Percentiles rank a stretch among this genome's conserved stretches.
Conservation (phyloP, 1,284 basidiomycete species). For the Chondrostereum purpureum region DNA sequence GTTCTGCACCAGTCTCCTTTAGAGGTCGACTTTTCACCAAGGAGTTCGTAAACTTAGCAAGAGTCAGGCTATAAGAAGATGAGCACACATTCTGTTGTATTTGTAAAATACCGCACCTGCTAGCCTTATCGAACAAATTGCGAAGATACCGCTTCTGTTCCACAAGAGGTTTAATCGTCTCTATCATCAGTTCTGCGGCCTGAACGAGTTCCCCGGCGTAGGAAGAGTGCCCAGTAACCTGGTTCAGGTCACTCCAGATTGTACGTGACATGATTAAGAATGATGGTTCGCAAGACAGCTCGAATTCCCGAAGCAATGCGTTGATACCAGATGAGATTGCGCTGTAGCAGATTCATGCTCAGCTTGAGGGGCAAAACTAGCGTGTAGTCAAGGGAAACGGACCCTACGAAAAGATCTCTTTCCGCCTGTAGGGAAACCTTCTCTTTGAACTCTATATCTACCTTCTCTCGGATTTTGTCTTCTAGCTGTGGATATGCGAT, state of each 20-base stretch:
- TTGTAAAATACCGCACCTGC: slow-evolving; percentile 51
- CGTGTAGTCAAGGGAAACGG: slow-evolving; percentile 15
- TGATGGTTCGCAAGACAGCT: slow-evolving; percentile 69
- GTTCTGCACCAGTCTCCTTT: slow-evolving; percentile 87
- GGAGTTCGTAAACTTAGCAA: slow-evolving; percentile 81
- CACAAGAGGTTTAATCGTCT: slow-evolving; percentile 63
- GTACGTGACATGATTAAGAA: slow-evolving; percentile 72
- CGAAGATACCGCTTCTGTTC: slow-evolving; percentile 91
- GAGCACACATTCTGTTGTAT: neutral
- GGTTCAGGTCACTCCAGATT: slow-evolving; percentile 70
- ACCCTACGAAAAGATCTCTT: slow-evolving; percentile 86
- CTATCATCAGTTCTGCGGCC: slow-evolving; percentile 57
- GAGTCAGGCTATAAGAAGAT: slow-evolving; percentile 52
- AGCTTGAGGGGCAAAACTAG: neutral
- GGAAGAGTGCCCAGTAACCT: slow-evolving; percentile 80
- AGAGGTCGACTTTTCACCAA: slow-evolving; percentile 85
- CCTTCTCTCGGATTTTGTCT: slow-evolving; percentile 82
- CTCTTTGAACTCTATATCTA: slow-evolving; percentile 70
- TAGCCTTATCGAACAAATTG: slow-evolving; percentile 89
- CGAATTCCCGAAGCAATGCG: slow-evolving; percentile 76
- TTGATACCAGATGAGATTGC: slow-evolving; percentile 79
- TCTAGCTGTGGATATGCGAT: slow-evolving; percentile 58
- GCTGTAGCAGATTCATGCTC: slow-evolving; percentile 36
- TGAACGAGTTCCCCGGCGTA: slow-evolving; percentile 75
- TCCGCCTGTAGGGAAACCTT: slow-evolving; percentile 81